These are phyloP conservation scores for sweet orange (Citrus sinensis) DNA, from an alignment of 345 rosid genomes.

Conservation along the genomic window DVS_A1.0 CM039163.1:27553001-27553500, in stretches of 20 bases:
- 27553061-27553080: background rate
- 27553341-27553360: background rate
- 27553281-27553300: background rate
- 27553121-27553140: background rate
- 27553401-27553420: background rate
- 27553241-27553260: background rate
- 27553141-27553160: background rate
- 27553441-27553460: background rate
- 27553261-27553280: background rate
- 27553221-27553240: background rate
- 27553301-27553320: background rate
- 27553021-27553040: background rate
- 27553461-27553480: background rate
- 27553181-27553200: background rate
- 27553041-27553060: background rate
- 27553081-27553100: background rate
- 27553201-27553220: background rate
- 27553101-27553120: background rate
- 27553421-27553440: background rate
- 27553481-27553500: background rate
- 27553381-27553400: background rate
- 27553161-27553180: background rate
- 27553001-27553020: conserved; percentile 58
- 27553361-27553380: background rate
- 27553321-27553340: background rate